These are phyloP conservation scores for Moniliophthora roreri DNA, from an alignment of 1,284 basidiomycete species.

Conservation along the genomic window DNA sequence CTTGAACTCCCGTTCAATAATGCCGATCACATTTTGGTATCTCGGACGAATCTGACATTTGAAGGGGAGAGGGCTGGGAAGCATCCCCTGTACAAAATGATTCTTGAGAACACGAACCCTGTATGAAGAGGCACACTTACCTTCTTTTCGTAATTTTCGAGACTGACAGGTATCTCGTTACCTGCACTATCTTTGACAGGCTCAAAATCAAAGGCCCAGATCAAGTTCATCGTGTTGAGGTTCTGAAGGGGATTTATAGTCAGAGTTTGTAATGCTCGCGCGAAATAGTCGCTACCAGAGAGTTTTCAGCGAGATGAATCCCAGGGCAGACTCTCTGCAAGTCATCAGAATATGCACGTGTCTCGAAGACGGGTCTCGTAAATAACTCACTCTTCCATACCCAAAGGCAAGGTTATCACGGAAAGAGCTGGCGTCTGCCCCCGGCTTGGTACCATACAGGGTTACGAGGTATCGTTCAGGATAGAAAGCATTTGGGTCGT, in stretches of 20 bases:
- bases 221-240: no score
- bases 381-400: conserved; percentile 16
- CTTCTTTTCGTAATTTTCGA: neutral
- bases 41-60: conserved; percentile 16
- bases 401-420: conserved; percentile 17
- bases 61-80: conserved; percentile 13
- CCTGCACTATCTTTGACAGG: neutral
- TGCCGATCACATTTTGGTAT: conserved; percentile 7
- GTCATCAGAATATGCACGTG: neutral
- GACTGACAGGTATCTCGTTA: neutral
- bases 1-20: conserved; percentile 15
- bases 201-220: neutral
- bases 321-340: conserved; percentile 28
- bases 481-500: conserved; percentile 19
- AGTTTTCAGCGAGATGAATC: conserved; percentile 29
- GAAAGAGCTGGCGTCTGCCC: conserved; percentile 14
- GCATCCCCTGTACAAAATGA: conserved; percentile 13
- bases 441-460: conserved; percentile 17
- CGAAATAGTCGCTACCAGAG: conserved; percentile 6
- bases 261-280: no score
- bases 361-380: neutral
- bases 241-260: no score
- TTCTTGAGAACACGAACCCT: no score
- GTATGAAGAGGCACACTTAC: neutral
- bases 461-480: conserved; percentile 17